Base-by-base conservation (phyloP, 2,329 filamentous ascomycete species). In the Colletotrichum zoysiae region DNA sequence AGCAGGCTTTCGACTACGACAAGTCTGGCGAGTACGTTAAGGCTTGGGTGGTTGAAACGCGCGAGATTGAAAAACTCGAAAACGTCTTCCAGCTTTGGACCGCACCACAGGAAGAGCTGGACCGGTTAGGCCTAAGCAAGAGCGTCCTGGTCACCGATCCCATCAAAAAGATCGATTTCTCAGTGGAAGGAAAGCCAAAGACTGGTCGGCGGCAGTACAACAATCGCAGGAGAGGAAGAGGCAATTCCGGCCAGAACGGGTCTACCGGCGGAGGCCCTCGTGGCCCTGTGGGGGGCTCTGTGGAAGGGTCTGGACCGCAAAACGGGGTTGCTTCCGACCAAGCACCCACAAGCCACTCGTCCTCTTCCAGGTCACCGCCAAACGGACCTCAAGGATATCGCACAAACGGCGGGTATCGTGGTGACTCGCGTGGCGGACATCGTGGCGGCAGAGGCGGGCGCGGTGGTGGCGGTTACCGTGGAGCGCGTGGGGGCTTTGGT, bases 1-100 rank as follows among this genome's bases (percentile, higher is more conserved):
- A 95, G 79, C 93, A 95, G 78, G 91, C 90, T 0, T 88, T 93
- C 55, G 92, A 95, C 74, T 95, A 95, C 77, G 93, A 95, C 78
- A 86, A 86, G 2, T 82, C 89, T 0, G 93, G 92, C 2, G 82
- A 86, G 8, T 95, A 94, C 75, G 89, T 94, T 11, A 88, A 88
- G n/a, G 84, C 87, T 2, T 95, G 93, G 93, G 85, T 95, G 0
- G 87, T 89, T 0, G 93, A 95, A 78, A 78, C 94, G 35, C 83
- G 86, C 2, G 78, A 82, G 0, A 79, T 94, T 0, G 81, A 85
- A 48, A 84, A 82, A 50, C 77, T 86, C 2, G 84, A 87, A 73
- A 84, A 92, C 53, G 81, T 94, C 1, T 95, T 93, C 76, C 93
- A 95, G 77, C 85, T 89, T 0, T 94, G 91, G 86, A 91, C 90